A percentile compares a stretch with the other conserved stretches of the same genome.
These are phyloP conservation scores for Jackrogersella minutella DNA, from an alignment of 495 filamentous ascomycete species.

Conservation along the genomic window DNA sequence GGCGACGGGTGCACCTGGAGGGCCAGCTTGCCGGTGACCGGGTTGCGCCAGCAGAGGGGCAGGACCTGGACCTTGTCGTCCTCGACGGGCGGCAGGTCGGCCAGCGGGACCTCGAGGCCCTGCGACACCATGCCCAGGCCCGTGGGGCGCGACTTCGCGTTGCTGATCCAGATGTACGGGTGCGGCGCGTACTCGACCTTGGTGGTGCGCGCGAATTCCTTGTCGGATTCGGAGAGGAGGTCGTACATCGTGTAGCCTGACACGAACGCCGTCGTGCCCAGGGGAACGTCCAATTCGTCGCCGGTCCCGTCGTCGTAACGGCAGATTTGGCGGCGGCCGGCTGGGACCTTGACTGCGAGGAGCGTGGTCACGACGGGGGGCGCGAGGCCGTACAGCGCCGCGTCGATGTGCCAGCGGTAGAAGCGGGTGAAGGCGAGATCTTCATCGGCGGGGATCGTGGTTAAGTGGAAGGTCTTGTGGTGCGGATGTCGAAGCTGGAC, in stretches of 20 bases:
- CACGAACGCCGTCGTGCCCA: slow-evolving; percentile 80
- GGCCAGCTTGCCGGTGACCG: slow-evolving; percentile 70
- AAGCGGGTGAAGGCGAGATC: slow-evolving; percentile 75
- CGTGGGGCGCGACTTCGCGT: slow-evolving; percentile 67
- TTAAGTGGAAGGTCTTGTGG: slow-evolving; percentile 75
- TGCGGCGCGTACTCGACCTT: slow-evolving; percentile 78
- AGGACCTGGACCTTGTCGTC: slow-evolving; percentile 70
- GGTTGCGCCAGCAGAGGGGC: slow-evolving; percentile 78
- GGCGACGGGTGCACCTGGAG: slow-evolving; percentile 75
- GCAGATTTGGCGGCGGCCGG: slow-evolving; percentile 68
- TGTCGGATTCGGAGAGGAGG: slow-evolving; percentile 66
- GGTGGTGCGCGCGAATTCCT: slow-evolving; percentile 68
- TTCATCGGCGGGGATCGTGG: slow-evolving; percentile 66
- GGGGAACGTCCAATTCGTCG: slow-evolving; percentile 71
- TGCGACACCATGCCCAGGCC: slow-evolving; percentile 73
- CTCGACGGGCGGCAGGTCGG: slow-evolving; percentile 69
- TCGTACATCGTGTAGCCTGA: slow-evolving; percentile 72
- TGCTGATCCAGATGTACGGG: slow-evolving; percentile 80
- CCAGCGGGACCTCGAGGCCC: slow-evolving; percentile 61
- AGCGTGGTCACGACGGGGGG: slow-evolving; percentile 75
- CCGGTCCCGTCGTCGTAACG: slow-evolving; percentile 75
- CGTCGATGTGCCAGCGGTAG: slow-evolving; percentile 83
- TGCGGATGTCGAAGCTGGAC: slow-evolving; percentile 75
- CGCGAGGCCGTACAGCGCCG: slow-evolving; percentile 74
- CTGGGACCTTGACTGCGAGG: slow-evolving; percentile 71